A percentile compares a stretch with the other conserved stretches of the same genome.
Evolutionary conservation across 1,284 basidiomycete species (phyloP).

Genomic region (Apiotrichum porosum): DNA sequence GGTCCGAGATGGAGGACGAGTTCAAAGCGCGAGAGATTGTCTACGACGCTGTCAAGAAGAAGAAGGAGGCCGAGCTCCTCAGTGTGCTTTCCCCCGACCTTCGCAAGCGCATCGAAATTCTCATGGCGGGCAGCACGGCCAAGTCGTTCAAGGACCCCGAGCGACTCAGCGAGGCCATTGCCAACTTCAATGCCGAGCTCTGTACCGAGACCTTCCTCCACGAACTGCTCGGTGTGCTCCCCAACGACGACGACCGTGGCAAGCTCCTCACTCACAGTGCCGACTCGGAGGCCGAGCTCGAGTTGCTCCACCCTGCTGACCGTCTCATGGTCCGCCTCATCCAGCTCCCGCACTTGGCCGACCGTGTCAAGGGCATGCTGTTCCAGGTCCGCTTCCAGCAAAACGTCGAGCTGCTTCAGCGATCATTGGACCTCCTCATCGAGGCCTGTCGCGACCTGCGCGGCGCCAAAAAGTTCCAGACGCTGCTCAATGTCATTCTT

Average conservation of each 20-base stretch:
- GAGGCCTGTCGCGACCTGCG: conserved; percentile 72
- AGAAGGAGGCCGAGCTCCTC: conserved; percentile 74
- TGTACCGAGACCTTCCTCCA: conserved; percentile 82
- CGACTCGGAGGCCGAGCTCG: conserved; percentile 74
- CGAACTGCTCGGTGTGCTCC: conserved; percentile 77
- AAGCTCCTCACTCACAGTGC: conserved; percentile 79
- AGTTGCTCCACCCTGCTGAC: conserved; percentile 85
- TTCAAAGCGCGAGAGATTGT: conserved; percentile 96
- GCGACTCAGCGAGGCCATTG: conserved; percentile 73
- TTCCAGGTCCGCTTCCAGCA: conserved; percentile 84
- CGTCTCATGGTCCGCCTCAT: conserved; percentile 95
- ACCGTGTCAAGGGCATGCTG: conserved; percentile 90
- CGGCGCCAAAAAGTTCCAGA: conserved; percentile 76
- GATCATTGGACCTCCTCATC: conserved; percentile 71
- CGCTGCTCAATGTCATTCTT: conserved; percentile 70
- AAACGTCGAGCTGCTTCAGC: conserved; percentile 59
- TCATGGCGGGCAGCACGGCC: conserved; percentile 67
- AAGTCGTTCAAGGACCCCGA: conserved; percentile 70
- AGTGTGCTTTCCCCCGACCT: conserved; percentile 87
- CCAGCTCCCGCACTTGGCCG: conserved; percentile 86
- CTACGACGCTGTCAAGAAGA: conserved; percentile 54
- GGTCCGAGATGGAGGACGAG: conserved; percentile 95
- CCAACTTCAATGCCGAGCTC: conserved; percentile 75
- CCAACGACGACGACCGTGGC: conserved; percentile 86
- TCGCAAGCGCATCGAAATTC: conserved; percentile 85